Percentiles rank a stretch among this genome's conserved stretches.
phyloP scores from a whole-genome alignment of 768 basidiomycete genomes.

The Leccinum ochraceum region DNA sequence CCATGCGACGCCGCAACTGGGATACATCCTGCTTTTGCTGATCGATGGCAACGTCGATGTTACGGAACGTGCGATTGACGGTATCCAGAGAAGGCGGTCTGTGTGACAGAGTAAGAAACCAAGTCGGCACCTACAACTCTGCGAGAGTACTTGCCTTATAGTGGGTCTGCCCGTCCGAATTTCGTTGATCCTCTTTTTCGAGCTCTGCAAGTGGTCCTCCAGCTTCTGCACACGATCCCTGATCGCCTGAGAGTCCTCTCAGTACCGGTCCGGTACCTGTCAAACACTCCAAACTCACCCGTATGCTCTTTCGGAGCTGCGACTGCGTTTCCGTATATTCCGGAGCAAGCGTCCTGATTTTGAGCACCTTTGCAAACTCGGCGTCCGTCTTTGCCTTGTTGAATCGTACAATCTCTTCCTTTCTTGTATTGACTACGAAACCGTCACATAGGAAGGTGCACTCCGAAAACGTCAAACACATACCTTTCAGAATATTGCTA shows the following conservation, averaged over 20 bases:
- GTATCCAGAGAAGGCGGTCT: constrained; percentile 87
- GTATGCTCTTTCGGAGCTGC: constrained; percentile 67
- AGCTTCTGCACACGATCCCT: constrained; percentile 76
- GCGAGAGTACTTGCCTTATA: constrained; percentile 52
- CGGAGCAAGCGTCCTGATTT: constrained; percentile 77
- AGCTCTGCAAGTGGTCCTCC: constrained; percentile 67
- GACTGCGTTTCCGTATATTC: constrained; percentile 85
- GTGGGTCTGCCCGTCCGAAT: constrained; percentile 60
- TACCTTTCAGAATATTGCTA: constrained; percentile 68
- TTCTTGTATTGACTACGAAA: constrained; percentile 68
- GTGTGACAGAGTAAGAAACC: constrained; percentile 2
- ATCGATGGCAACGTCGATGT: constrained; percentile 73
- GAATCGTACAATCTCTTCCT: constrained; percentile 82
- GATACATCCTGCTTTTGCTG: constrained; percentile 60
- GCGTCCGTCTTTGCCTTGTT: constrained; percentile 75
- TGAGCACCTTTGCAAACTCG: constrained; percentile 75
- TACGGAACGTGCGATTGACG: constrained; percentile 78
- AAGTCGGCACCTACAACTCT: neutral
- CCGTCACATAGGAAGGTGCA: neutral
- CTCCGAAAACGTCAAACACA: constrained; percentile 20
- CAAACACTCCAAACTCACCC: constrained; percentile 46
- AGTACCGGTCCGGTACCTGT: constrained; percentile 6
- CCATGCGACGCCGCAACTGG: constrained; percentile 51
- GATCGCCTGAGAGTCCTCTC: constrained; percentile 48
- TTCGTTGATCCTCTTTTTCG: constrained; percentile 69